Percentiles rank a stretch among this genome's conserved stretches.
These are phyloP conservation scores for Cladophialophora bantiana DNA, from an alignment of 2,329 filamentous ascomycete genomes.

Conservation along the genomic window DNA sequence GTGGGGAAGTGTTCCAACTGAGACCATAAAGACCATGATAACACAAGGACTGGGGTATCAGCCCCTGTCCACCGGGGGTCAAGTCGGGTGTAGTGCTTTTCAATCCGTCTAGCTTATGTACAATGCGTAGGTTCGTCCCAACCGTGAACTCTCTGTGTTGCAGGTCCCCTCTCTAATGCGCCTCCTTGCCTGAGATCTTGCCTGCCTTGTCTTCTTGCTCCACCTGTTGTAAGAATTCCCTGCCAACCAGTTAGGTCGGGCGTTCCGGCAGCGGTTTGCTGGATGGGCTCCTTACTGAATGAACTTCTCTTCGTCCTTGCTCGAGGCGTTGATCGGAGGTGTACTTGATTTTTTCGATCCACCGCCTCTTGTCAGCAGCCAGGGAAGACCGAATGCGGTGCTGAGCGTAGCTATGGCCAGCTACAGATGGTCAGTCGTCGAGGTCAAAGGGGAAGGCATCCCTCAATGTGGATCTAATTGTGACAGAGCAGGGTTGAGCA, in stretches of 20 bases:
- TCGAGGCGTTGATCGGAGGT: slow-evolving; percentile 69
- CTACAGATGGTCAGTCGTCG: slow-evolving; percentile 48
- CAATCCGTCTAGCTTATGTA: slow-evolving; percentile 35
- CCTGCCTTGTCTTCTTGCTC: slow-evolving; percentile 57
- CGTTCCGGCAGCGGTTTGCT: background rate
- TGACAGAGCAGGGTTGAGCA: background rate
- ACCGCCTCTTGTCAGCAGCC: slow-evolving; percentile 55
- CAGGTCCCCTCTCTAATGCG: slow-evolving; percentile 29
- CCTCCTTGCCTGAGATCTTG: slow-evolving; percentile 37
- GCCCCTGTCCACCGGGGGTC: background rate
- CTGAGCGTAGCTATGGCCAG: slow-evolving; percentile 67
- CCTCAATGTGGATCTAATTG: slow-evolving; percentile 7
- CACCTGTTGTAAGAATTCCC: slow-evolving; percentile 59
- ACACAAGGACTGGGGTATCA: background rate
- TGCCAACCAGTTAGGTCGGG: slow-evolving; percentile 40
- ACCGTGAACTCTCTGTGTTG: slow-evolving; percentile 7
- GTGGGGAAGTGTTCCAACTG: slow-evolving; percentile 43
- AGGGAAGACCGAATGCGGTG: slow-evolving; percentile 57
- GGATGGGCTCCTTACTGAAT: slow-evolving; percentile 62
- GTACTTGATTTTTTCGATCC: slow-evolving; percentile 56
- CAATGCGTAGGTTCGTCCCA: slow-evolving; percentile 23
- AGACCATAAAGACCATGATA: slow-evolving; percentile 33
- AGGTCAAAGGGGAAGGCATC: too few species aligned
- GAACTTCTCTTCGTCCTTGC: slow-evolving; percentile 73
- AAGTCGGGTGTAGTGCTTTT: slow-evolving; percentile 21